Base-by-base conservation (phyloP, 1,284 basidiomycete genomes). In the Kwoniella shivajii region DNA sequence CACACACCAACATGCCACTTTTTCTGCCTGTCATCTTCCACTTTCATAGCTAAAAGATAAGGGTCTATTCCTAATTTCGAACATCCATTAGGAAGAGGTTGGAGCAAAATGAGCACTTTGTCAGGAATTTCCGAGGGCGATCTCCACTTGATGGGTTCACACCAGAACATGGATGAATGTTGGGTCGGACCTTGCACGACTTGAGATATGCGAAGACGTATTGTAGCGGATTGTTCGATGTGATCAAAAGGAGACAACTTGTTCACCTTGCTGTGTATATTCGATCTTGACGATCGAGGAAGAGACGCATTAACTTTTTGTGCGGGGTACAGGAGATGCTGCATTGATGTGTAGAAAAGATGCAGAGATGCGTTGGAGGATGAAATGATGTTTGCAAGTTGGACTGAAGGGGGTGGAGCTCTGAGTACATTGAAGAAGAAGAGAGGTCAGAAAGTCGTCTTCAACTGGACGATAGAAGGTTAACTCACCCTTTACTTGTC, bases 311-410 rank as follows among this genome's bases (percentile, higher is more conserved):
- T 43, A 30, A 44, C 33, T 26, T 48, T 45, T 22, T 41, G 36
- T 5, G 60, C 54, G 16, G 61, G 63, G n/a, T 55, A 57, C 20
- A 71, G 54, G 3, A 61, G 64, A 27, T 69, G 64, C 33, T 71
- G 68, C 14, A 70, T 56, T 3, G 73, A 67, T 2, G 67, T 73
- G 60, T 76, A 73, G 63, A 75, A 76, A 1, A 76, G 65, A 13
- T 68, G 60, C 2, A 72, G 49, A 10, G 73, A 69, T 0, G 72
- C 63, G 45, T 41, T 57, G 37, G 42, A 57, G 16, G 50, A 65
- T 20, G 42, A 61, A 36, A 53, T 54, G 27, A 60, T 45, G 46
- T 56, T 58, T 13, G 56, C 39, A 14, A 63, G 53, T 10, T 54
- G 51, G 16, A 61, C 30, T 2, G 63, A 64, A 3, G 61, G 61